These are phyloP conservation scores for Penicillium bialowiezense DNA, from an alignment of 495 filamentous ascomycete species.

Conservation along the genomic window DNA sequence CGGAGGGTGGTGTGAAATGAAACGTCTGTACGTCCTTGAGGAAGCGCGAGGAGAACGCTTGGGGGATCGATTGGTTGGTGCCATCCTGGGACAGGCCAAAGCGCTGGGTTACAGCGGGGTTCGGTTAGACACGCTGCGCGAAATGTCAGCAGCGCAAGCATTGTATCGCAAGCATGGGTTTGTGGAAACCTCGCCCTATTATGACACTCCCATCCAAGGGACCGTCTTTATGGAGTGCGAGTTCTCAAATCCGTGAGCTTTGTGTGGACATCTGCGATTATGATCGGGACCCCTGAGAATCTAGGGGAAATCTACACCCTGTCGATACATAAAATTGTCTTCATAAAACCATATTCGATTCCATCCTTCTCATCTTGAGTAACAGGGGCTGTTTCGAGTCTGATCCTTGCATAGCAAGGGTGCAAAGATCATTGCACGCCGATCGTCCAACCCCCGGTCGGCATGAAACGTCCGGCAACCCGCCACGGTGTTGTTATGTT, in stretches of 20 bases:
- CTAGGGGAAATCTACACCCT: too few species aligned
- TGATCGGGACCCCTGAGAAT: not conserved
- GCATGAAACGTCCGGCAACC: too few species aligned
- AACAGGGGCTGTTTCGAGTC: too few species aligned
- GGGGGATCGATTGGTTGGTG: slow-evolving; percentile 43
- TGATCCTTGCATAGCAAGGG: too few species aligned
- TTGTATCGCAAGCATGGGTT: slow-evolving; percentile 55
- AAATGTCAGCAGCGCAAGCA: slow-evolving; percentile 49
- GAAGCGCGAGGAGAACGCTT: slow-evolving; percentile 46
- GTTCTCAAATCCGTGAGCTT: slow-evolving; percentile 4
- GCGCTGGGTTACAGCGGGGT: slow-evolving; percentile 52
- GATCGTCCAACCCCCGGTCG: not conserved
- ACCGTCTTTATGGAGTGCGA: slow-evolving; percentile 42
- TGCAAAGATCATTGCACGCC: too few species aligned
- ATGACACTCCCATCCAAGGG: slow-evolving; percentile 52
- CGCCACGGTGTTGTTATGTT: too few species aligned
- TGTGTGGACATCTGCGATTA: too few species aligned
- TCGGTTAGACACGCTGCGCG: slow-evolving; percentile 55
- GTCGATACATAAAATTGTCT: too few species aligned
- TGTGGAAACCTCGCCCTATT: slow-evolving; percentile 51
- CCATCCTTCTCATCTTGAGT: too few species aligned
- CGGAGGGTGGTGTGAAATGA: slow-evolving; percentile 54
- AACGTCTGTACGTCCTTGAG: slow-evolving; percentile 52
- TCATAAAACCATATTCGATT: too few species aligned
- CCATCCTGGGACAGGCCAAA: slow-evolving; percentile 42